These are phyloP conservation scores for Penicillium decumbens DNA, from an alignment of 2,329 filamentous ascomycete genomes.

Conservation along the genomic window DNA sequence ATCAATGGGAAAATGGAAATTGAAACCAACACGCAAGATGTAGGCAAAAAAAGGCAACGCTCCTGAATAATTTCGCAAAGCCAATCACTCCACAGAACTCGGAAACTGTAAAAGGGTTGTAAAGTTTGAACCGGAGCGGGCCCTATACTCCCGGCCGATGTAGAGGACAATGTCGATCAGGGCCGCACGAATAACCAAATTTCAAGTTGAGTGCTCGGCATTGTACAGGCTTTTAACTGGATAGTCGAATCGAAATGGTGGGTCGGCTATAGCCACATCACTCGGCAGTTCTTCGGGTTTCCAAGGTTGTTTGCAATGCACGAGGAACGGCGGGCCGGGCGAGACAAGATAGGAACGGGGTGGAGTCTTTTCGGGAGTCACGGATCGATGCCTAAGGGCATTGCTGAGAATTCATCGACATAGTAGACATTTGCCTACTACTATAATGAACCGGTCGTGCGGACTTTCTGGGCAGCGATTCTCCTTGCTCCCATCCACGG, in stretches of 20 bases:
- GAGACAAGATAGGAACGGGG: conserved; percentile 1
- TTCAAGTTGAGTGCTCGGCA: conserved; percentile 9
- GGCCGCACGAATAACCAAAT: conserved; percentile 4
- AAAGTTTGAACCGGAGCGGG: conserved; percentile 13
- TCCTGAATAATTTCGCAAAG: background rate
- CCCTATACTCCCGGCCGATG: background rate
- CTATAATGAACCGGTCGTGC: conserved; percentile 69
- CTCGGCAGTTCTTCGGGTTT: conserved; percentile 6
- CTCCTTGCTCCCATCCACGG: conserved; percentile 60
- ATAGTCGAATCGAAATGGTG: background rate
- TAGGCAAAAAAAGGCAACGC: background rate
- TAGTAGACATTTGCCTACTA: conserved; percentile 59
- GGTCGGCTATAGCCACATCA: conserved; percentile 14
- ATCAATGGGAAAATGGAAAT: background rate
- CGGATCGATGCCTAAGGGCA: background rate
- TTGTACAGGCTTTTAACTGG: conserved; percentile 6
- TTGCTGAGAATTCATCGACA: conserved; percentile 33
- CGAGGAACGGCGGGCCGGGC: conserved; percentile 2
- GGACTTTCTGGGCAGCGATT: conserved; percentile 59
- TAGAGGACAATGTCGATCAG: conserved; percentile 17
- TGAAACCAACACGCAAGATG: no score
- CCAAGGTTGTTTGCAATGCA: background rate
- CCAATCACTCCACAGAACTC: conserved; percentile 11
- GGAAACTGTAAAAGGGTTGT: conserved; percentile 3
- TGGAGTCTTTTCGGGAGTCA: background rate